phyloP scores from a whole-genome alignment of 768 basidiomycete genomes.

The Podaxis carcinomalis region DNA sequence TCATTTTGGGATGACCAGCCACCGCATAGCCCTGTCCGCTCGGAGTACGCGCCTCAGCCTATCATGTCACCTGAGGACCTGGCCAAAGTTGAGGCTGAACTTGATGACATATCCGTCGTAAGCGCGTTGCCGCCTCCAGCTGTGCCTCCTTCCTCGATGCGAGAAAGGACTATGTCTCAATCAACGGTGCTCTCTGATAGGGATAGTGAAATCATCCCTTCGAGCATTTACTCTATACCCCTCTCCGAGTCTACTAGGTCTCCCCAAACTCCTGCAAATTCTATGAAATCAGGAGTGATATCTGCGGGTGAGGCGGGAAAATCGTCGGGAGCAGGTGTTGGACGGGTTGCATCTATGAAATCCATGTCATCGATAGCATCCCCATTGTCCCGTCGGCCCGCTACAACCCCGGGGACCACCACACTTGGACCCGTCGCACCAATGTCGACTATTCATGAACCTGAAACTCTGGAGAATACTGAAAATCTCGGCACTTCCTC shows the following conservation, averaged over 20 bases:
- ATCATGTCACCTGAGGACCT: conserved; percentile 69
- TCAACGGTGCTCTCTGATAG: conserved; percentile 32
- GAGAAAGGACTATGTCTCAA: conserved; percentile 32
- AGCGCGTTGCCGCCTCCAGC: conserved; percentile 23
- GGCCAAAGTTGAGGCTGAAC: conserved; percentile 46
- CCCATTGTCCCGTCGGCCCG: neutral
- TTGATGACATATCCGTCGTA: conserved; percentile 7
- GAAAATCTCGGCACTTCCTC: neutral
- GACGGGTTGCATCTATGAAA: neutral
- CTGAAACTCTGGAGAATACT: conserved; percentile 7
- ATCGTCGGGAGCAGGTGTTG: neutral
- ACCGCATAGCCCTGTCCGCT: conserved; percentile 30
- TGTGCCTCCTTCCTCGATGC: conserved; percentile 23
- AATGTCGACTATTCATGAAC: conserved; percentile 5
- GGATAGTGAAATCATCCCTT: conserved; percentile 15
- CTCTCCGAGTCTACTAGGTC: conserved; percentile 5
- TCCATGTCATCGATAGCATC: neutral
- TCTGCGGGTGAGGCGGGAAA: neutral
- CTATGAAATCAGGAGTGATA: neutral
- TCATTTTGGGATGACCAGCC: conserved; percentile 49
- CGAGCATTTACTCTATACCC: conserved; percentile 7
- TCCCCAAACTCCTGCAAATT: neutral
- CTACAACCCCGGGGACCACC: conserved; percentile 4
- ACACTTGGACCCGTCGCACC: neutral
- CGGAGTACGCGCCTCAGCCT: conserved; percentile 56